These are phyloP conservation scores for Ramalina intermedia DNA, from an alignment of 495 filamentous ascomycete species.

Conservation along the genomic window DNA sequence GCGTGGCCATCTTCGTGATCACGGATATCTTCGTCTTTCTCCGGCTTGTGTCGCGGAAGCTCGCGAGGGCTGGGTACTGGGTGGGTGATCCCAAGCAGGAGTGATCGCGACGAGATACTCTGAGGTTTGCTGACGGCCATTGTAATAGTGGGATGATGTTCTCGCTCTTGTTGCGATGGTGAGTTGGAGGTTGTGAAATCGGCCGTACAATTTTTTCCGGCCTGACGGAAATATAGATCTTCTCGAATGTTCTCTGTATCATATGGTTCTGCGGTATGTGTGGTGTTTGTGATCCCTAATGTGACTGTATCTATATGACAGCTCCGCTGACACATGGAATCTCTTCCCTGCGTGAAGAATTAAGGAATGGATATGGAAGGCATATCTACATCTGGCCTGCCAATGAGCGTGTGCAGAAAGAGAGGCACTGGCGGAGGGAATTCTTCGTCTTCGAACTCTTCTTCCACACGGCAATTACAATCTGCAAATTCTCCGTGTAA, in stretches of 20 bases:
- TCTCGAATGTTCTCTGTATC: conserved; percentile 3
- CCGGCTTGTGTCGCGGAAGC: conserved; percentile 9
- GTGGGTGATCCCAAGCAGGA: not conserved
- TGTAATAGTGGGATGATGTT: conserved; percentile 10
- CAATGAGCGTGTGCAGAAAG: not conserved
- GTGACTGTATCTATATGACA: not conserved
- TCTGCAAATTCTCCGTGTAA: conserved; percentile 11
- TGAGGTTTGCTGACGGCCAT: not conserved
- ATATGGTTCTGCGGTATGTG: conserved; percentile 4
- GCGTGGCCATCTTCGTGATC: conserved; percentile 5
- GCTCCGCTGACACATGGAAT: not conserved
- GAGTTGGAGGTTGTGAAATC: not conserved
- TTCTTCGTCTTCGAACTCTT: conserved; percentile 11
- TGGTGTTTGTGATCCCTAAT: no score
- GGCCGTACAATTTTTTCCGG: not conserved
- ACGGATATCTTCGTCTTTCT: conserved; percentile 3
- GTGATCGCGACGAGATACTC: not conserved
- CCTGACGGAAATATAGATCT: not conserved
- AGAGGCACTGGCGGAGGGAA: not conserved
- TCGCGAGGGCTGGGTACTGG: conserved; percentile 11
- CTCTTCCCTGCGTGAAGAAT: not conserved
- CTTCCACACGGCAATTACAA: conserved; percentile 5
- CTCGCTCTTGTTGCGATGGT: conserved; percentile 7
- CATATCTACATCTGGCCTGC: conserved; percentile 8
- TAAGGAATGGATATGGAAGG: conserved; percentile 8